phyloP scores from a whole-genome alignment of 2,329 filamentous ascomycete species.

The Botryotinia calthae region DNA sequence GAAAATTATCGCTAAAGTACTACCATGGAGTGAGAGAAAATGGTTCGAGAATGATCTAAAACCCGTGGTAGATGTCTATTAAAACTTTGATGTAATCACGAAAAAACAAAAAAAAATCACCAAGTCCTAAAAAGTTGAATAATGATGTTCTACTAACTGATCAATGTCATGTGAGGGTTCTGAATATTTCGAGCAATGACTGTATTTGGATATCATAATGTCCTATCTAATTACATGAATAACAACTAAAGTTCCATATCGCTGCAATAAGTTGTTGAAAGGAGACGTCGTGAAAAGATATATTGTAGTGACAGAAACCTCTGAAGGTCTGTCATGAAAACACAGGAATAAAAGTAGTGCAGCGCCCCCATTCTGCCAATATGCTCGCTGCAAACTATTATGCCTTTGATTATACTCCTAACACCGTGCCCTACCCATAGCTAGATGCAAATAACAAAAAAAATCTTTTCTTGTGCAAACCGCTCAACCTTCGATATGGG shows the following conservation, averaged over 20 bases:
- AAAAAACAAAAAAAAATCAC: neutral
- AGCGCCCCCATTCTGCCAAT: constrained; percentile 36
- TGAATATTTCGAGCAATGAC: constrained; percentile 13
- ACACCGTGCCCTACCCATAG: constrained; percentile 38
- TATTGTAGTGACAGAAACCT: constrained; percentile 25
- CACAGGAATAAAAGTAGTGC: constrained; percentile 25
- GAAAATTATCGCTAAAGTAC: constrained; percentile 67
- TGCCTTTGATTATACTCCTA: constrained; percentile 37
- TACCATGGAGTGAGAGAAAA: constrained; percentile 51
- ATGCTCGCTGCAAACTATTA: constrained; percentile 39
- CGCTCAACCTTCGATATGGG: constrained; percentile 73
- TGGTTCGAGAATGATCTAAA: constrained; percentile 50
- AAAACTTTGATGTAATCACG: neutral
- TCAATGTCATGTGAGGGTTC: neutral
- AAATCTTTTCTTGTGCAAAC: constrained; percentile 32
- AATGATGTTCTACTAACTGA: neutral
- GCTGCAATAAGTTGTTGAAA: constrained; percentile 34
- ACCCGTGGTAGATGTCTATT: constrained; percentile 23
- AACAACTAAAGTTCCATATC: constrained; percentile 32
- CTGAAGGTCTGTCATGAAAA: constrained; percentile 25
- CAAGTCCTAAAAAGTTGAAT: too few species aligned
- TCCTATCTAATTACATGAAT: constrained; percentile 41
- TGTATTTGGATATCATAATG: constrained; percentile 37
- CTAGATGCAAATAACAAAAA: constrained; percentile 39
- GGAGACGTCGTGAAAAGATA: constrained; percentile 32